phyloP scores from a whole-genome alignment of 2,329 filamentous ascomycete species.

The Intubia oerlemansii region DNA sequence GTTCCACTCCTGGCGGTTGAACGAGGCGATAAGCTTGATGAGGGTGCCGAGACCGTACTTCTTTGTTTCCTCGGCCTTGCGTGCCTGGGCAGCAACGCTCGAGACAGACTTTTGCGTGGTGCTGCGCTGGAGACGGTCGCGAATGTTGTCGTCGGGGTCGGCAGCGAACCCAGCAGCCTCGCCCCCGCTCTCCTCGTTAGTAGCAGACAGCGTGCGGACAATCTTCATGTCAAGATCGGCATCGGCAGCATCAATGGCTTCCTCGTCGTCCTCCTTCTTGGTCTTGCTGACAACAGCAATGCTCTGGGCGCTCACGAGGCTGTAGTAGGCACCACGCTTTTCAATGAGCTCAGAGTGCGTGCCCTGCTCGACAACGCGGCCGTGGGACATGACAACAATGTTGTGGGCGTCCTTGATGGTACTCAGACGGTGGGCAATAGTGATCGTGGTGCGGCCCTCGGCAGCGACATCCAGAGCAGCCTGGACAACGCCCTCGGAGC shows the following conservation, averaged over 20 bases:
- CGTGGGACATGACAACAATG: conserved; percentile 79
- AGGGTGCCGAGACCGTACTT: conserved; percentile 52
- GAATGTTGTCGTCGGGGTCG: conserved; percentile 42
- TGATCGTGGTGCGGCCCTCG: conserved; percentile 77
- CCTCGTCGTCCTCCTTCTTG: conserved; percentile 19
- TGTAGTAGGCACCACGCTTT: conserved; percentile 52
- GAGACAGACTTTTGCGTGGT: conserved; percentile 40
- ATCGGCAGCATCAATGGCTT: conserved; percentile 20
- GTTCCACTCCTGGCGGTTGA: conserved; percentile 53
- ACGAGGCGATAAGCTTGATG: conserved; percentile 57
- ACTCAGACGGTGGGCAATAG: conserved; percentile 85
- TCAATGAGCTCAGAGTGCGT: conserved; percentile 64
- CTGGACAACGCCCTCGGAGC: conserved; percentile 86
- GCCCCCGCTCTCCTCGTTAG: not conserved
- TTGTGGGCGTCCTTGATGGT: conserved; percentile 91
- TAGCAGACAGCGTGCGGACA: conserved; percentile 19
- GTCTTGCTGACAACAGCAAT: conserved; percentile 39
- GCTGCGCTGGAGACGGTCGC: conserved; percentile 32
- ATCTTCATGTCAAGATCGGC: conserved; percentile 30
- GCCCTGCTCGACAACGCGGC: conserved; percentile 80
- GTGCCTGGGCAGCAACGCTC: conserved; percentile 44
- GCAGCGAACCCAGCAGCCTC: conserved; percentile 17
- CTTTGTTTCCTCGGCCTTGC: conserved; percentile 21
- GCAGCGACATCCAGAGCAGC: conserved; percentile 75
- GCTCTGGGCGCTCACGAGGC: conserved; percentile 72